Conservation (phyloP, 2,329 filamentous ascomycete species). For the Cladosporium velox region DNA sequence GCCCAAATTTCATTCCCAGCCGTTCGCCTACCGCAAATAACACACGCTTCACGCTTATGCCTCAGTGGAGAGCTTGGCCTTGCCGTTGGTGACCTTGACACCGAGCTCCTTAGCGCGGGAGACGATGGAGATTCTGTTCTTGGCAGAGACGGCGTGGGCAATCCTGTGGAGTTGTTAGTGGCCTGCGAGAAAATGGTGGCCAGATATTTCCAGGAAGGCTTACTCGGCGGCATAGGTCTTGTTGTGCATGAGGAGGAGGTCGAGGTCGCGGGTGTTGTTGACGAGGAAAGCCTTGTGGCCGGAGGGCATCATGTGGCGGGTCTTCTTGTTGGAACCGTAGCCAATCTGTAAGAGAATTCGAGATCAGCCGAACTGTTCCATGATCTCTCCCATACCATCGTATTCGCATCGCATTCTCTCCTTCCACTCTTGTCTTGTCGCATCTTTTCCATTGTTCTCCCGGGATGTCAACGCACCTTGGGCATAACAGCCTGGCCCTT, state of each 20-base stretch:
- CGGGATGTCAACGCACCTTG: constrained; percentile 68
- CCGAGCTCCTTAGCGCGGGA: constrained; percentile 95
- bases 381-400: constrained; percentile 16
- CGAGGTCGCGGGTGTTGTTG: constrained; percentile 92
- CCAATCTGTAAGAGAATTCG: constrained; percentile 69
- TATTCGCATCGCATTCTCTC: neutral
- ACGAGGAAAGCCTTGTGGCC: constrained; percentile 99
- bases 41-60: constrained; percentile 50
- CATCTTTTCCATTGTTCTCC: constrained; percentile 14
- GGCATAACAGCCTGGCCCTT: constrained; percentile 95
- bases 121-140: constrained; percentile 98
- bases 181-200: neutral
- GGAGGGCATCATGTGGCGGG: constrained; percentile 96
- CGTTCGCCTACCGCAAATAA: constrained; percentile 18
- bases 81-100: constrained; percentile 99
- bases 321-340: constrained; percentile 99
- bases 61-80: constrained; percentile 98
- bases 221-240: constrained; percentile 98
- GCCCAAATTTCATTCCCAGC: constrained; percentile 18
- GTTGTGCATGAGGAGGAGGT: constrained; percentile 99
- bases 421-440: constrained; percentile 12
- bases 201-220: constrained; percentile 39
- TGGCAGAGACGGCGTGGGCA: constrained; percentile 93
- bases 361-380: constrained; percentile 23
- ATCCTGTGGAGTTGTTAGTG: constrained; percentile 66